Evolutionary conservation across 2,329 filamentous ascomycete species (phyloP), one percentile per base, ranked within the genome.

Genomic region (Aspergillus sergii): DNA sequence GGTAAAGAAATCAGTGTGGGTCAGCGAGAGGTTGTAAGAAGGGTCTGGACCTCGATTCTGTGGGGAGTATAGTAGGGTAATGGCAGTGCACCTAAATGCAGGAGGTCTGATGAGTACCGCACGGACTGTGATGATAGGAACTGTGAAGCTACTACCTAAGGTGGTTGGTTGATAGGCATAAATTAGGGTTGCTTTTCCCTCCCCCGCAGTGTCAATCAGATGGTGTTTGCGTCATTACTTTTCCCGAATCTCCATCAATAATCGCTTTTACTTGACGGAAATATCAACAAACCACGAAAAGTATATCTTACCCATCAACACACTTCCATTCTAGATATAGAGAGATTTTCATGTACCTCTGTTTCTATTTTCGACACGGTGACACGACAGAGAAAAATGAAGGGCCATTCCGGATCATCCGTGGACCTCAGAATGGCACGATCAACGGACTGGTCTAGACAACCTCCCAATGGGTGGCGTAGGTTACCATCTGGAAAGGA

Each of bases 51-150:
- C n/a, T 21, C 23, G 43, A 16, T 45, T 26, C 46, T 4, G 50
- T 12, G 28, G 30, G 30, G 50, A 34, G 16, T 32, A 51, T 19
- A 16, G 36, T 19, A 19, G 36, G 36, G 36, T 41, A 7, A 41
- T 41, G 36, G 16, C 36, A 41, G 19, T 4, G 39, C 39, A 41
- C 39, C 19, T 26, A 16, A 12, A 36, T 36, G 10, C 51, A n/a
- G 14, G 51, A 36, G 51, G 32, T 34, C 51, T 36, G 51, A 54
- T 54, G 51, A 36, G 51, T 36, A 54, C 51, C 51, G 51, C 51
- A 54, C 51, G 51, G 51, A 54, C 32, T 12, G 19, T 28, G 28
- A 21, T 54, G 51, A 7, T 10, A 36, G 51, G 19, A n/a, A 3
- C 39, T 41, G 39, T 46, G 43, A 46, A 54, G 23, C 54, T 28